Base-by-base conservation (phyloP, 768 basidiomycete genomes). In the Tephrocybe sp. region DNA sequence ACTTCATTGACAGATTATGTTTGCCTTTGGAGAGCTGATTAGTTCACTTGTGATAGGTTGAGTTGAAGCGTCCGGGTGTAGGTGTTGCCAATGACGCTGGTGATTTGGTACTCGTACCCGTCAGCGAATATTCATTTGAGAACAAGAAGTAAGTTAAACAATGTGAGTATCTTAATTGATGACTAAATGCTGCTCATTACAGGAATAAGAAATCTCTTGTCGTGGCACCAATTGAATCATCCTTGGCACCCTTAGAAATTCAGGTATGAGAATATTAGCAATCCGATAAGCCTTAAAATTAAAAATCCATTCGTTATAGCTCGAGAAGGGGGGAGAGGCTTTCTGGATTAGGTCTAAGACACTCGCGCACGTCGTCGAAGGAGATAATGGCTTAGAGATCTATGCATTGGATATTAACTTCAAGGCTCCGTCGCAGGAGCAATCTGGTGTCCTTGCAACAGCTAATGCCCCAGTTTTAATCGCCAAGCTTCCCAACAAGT, bases 321-420 rank as follows among this genome's bases (percentile, higher is more conserved):
- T 91, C 33, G 70, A 78, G 19, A 79, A 82, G 42, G 87, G 82
- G 8, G 89, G 89, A 17, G 84, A 89, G 39, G 76, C 77, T 2
- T 92, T 93, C 69, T 93, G 91, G 91, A 74, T 93, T 11, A 78
- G 83, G 45, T 68, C 76, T 1, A 76, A 80, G 39, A 88, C 85
- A n/a, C 65, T 93, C 52, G 89, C 76, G 1, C 84, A 88, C 48
- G 80, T 84, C 46, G 78, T 87, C 19, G 77, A 77, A 60, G 74
- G 71, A 4, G 73, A 77, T 23, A 79, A 79, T 44, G 71, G 74
- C 20, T 73, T 83, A 16, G 73, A 82, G 36, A 66, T 93, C 33
- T 85, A 84, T 61, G 76, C 81, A 7, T 66, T 87, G 45, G 73
- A 82, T 23, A 61, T 92, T 62, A 62, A 72, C 12, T 73, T 78